These are phyloP conservation scores for Eimeria mitis DNA, from an alignment of 169 alveolate genomes.

Conservation along the genomic window DNA sequence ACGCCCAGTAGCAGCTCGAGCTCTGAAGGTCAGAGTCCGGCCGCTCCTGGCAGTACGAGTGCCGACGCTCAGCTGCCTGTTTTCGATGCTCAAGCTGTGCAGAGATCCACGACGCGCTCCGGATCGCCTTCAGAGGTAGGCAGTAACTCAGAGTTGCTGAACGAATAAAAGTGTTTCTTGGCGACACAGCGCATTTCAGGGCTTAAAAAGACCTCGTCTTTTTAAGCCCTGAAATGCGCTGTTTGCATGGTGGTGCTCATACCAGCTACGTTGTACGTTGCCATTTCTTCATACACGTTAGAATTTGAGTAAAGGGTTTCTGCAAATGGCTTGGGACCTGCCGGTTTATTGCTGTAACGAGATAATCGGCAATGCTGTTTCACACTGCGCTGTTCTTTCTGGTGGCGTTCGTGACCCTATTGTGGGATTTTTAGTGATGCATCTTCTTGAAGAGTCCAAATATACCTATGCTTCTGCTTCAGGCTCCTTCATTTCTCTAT, in stretches of 20 bases:
- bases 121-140: neutral
- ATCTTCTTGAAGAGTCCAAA: neutral
- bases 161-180: neutral
- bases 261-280: neutral
- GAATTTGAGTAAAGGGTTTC: neutral
- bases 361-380: neutral
- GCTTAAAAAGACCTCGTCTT: neutral
- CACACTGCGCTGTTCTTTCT: neutral
- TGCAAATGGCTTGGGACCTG: neutral
- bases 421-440: neutral
- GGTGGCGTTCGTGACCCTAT: neutral
- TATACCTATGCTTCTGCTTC: neutral
- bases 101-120: neutral
- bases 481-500: neutral
- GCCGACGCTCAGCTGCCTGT: neutral
- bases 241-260: neutral
- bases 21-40: neutral
- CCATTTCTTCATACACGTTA: neutral
- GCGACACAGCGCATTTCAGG: neutral
- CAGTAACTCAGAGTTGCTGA: neutral
- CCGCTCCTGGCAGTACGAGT: neutral
- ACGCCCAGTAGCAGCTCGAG: neutral
- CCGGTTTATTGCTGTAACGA: neutral
- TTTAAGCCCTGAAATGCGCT: no score
- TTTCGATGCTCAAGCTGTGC: neutral